These are phyloP conservation scores for Lactarius sanguifluus DNA, from an alignment of 768 basidiomycete genomes.

Conservation along the genomic window DNA sequence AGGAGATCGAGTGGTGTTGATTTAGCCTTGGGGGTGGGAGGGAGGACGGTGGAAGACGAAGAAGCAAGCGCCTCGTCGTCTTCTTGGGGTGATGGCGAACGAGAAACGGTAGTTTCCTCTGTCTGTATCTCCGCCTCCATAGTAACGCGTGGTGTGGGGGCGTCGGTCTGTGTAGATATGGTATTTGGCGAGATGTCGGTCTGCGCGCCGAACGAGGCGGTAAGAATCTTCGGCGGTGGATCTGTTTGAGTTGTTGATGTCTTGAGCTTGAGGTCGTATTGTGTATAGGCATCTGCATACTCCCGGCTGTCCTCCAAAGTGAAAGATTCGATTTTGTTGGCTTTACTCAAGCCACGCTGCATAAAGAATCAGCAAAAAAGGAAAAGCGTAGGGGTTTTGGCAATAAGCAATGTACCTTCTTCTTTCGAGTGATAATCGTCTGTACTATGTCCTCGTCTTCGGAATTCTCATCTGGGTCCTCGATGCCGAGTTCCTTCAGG, in stretches of 20 bases:
- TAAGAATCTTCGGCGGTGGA: conserved; percentile 49
- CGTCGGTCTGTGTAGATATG: conserved; percentile 34
- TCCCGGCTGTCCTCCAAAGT: conserved; percentile 64
- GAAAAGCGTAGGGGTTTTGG: background rate
- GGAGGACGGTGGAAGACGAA: conserved; percentile 70
- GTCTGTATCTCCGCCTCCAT: conserved; percentile 69
- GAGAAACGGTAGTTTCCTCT: conserved; percentile 44
- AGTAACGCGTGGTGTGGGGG: conserved; percentile 33
- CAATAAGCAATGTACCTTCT: conserved; percentile 49
- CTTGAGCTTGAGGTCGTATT: conserved; percentile 59
- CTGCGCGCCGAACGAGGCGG: conserved; percentile 52
- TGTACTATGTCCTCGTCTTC: conserved; percentile 78
- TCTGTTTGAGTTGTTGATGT: conserved; percentile 60
- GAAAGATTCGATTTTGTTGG: conserved; percentile 46
- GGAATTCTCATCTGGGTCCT: conserved; percentile 51
- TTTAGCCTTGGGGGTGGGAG: conserved; percentile 63
- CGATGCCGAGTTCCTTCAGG: conserved; percentile 39
- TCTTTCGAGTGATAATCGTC: conserved; percentile 86
- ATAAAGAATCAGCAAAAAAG: background rate
- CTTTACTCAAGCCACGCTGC: conserved; percentile 52
- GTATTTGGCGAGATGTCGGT: conserved; percentile 35
- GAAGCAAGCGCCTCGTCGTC: conserved; percentile 61
- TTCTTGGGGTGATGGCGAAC: conserved; percentile 47
- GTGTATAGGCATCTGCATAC: conserved; percentile 71
- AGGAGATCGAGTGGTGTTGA: conserved; percentile 17